Percentiles rank a stretch among this genome's conserved stretches.
Conservation (phyloP, 2,329 filamentous ascomycete genomes). For the Cyphellophora europaea region DNA sequence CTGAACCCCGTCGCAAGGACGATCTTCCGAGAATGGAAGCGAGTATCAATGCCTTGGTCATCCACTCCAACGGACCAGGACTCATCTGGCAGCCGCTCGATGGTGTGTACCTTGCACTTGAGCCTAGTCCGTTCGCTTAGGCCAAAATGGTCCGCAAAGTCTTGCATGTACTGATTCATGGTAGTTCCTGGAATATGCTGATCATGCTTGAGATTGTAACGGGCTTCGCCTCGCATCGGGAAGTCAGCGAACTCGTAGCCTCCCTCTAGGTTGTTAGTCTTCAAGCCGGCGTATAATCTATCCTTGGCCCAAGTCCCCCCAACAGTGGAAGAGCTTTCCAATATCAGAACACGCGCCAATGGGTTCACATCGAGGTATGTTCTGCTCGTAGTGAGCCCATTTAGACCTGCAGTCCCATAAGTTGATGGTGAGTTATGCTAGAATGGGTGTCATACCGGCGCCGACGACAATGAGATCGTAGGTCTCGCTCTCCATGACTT, state of each 20-base stretch:
- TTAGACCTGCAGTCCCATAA: not conserved
- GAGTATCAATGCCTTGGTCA: slow-evolving; percentile 13
- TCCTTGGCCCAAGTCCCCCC: slow-evolving; percentile 65
- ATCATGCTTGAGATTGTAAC: slow-evolving; percentile 23
- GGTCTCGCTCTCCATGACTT: no score
- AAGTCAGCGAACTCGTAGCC: slow-evolving; percentile 67
- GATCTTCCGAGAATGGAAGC: slow-evolving; percentile 36
- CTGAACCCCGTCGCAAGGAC: slow-evolving; percentile 54
- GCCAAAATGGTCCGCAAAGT: slow-evolving; percentile 45
- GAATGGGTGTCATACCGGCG: slow-evolving; percentile 37
- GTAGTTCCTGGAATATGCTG: slow-evolving; percentile 50
- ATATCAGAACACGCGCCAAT: slow-evolving; percentile 41
- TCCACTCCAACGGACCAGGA: slow-evolving; percentile 23
- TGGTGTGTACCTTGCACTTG: slow-evolving; percentile 40
- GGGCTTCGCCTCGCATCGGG: slow-evolving; percentile 48
- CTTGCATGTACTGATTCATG: slow-evolving; percentile 37
- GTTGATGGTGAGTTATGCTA: not conserved
- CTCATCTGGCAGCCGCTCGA: slow-evolving; percentile 32
- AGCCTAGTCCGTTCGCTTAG: slow-evolving; percentile 40
- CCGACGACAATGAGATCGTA: slow-evolving; percentile 29
- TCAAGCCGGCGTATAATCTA: slow-evolving; percentile 56
- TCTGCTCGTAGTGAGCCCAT: slow-evolving; percentile 51
- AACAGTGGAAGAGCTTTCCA: slow-evolving; percentile 48
- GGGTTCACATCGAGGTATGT: slow-evolving; percentile 54
- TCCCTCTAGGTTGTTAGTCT: slow-evolving; percentile 64